These are phyloP conservation scores for Stagonosporopsis tanaceti DNA, from an alignment of 2,329 filamentous ascomycete genomes.

Conservation along the genomic window DNA sequence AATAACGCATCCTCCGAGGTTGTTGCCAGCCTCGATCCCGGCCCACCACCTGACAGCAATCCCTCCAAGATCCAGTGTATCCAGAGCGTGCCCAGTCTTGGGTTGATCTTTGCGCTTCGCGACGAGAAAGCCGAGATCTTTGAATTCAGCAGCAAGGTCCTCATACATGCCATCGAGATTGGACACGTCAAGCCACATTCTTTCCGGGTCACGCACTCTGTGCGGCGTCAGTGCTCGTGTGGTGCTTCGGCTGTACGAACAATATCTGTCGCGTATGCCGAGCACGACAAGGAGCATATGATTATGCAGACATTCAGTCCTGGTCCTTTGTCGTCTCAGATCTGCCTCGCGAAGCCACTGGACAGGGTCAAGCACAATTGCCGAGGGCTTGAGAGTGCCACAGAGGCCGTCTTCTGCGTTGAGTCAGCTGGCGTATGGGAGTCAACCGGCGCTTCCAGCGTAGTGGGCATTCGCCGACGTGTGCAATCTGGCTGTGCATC, in stretches of 20 bases:
- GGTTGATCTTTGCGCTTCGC: conserved; percentile 68
- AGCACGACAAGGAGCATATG: conserved; percentile 66
- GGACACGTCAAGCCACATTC: conserved; percentile 66
- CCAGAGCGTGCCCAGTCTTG: conserved; percentile 65
- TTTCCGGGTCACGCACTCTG: conserved; percentile 67
- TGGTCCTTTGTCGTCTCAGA: conserved; percentile 58
- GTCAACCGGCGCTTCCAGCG: conserved; percentile 64
- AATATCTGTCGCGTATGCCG: conserved; percentile 71
- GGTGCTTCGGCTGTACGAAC: conserved; percentile 66
- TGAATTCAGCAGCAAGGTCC: conserved; percentile 63
- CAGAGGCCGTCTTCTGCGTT: conserved; percentile 62
- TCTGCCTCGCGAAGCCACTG: conserved; percentile 63
- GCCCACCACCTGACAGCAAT: conserved; percentile 47
- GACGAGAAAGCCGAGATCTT: conserved; percentile 66
- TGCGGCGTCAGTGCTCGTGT: conserved; percentile 60
- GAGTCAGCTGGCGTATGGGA: conserved; percentile 73
- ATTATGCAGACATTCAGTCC: conserved; percentile 71
- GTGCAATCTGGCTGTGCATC: conserved; percentile 38
- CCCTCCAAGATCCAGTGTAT: conserved; percentile 63
- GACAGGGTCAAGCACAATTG: conserved; percentile 44
- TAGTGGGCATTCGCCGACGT: conserved; percentile 69
- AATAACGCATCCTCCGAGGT: conserved; percentile 41
- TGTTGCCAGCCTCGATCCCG: conserved; percentile 46
- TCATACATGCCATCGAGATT: conserved; percentile 70
- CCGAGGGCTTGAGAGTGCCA: conserved; percentile 51